Conservation (phyloP, 2,329 filamentous ascomycete species). For the Nemania diffusa region DNA sequence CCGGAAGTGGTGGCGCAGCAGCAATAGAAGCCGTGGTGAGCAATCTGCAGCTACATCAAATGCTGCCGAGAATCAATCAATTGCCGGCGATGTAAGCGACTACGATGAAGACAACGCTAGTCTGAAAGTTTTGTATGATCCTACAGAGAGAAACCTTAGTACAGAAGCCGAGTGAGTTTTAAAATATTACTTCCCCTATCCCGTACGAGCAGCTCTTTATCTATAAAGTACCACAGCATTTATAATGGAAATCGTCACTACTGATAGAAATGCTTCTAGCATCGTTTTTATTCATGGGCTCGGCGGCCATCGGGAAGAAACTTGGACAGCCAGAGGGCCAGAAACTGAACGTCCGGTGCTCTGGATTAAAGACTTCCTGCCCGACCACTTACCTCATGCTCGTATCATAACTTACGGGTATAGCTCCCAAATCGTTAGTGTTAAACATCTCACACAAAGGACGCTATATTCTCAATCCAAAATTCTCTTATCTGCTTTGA, state of each 20-base stretch:
- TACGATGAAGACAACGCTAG: not conserved
- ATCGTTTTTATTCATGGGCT: slow-evolving; percentile 10
- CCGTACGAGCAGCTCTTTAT: not conserved
- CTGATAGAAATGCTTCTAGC: not conserved
- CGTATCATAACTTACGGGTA: slow-evolving; percentile 10
- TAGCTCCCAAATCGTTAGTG: slow-evolving; percentile 1
- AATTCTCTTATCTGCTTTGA: not conserved
- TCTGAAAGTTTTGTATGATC: not conserved
- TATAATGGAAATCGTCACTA: not conserved
- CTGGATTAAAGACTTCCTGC: slow-evolving; percentile 8
- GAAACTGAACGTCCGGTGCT: not conserved
- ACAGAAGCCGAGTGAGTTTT: not conserved
- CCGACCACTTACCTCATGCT: not conserved
- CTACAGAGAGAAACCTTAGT: not conserved
- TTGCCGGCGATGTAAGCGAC: not conserved
- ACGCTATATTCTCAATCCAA: not conserved
- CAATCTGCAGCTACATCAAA: too few species aligned
- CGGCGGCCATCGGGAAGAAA: not conserved
- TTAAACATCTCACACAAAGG: not conserved
- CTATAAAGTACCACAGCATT: not conserved
- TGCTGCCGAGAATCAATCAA: not conserved
- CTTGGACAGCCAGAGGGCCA: slow-evolving; percentile 4
- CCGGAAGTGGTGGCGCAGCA: too few species aligned
- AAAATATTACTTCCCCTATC: not conserved
- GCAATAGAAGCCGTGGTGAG: too few species aligned